Conservation (phyloP, 306 rosid genomes). For the Malus sylvestris region DNA sequence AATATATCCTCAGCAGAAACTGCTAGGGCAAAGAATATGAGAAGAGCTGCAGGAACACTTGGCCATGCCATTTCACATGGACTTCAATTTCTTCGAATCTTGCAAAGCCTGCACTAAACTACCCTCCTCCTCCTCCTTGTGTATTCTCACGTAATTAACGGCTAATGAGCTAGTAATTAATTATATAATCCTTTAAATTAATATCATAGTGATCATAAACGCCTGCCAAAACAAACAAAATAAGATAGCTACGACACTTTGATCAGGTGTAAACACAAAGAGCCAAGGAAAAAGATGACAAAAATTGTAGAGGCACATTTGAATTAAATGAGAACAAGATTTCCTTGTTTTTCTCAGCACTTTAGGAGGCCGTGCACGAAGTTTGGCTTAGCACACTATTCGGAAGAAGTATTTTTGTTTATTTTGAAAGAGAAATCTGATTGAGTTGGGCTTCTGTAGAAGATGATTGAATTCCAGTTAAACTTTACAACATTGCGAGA, state of each 20-base stretch:
- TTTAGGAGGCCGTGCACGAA: neutral
- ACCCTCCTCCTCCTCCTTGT: neutral
- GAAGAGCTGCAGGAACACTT: conserved; percentile 5
- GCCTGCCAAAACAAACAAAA: neutral
- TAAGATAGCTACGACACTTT: neutral
- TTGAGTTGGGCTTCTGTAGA: neutral
- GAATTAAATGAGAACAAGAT: neutral
- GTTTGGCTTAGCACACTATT: neutral
- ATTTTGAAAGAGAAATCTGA: neutral
- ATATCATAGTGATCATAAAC: neutral
- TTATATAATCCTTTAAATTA: neutral
- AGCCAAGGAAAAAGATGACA: neutral
- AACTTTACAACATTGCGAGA: neutral
- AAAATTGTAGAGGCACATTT: neutral
- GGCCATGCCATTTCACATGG: conserved; percentile 27
- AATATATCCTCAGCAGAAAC: conserved; percentile 27
- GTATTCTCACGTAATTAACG: neutral
- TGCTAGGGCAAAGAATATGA: conserved; percentile 8
- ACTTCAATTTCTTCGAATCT: neutral
- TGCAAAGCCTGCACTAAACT: neutral
- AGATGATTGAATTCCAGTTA: neutral
- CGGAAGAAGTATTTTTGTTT: neutral
- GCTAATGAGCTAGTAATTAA: neutral
- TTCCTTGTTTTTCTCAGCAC: conserved; percentile 9
- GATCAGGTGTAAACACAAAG: neutral